A percentile compares a stretch with the other conserved stretches of the same genome.
These are phyloP conservation scores for Populus hybrid DNA, from an alignment of 441 rosid genomes.

Conservation along the genomic window DNA sequence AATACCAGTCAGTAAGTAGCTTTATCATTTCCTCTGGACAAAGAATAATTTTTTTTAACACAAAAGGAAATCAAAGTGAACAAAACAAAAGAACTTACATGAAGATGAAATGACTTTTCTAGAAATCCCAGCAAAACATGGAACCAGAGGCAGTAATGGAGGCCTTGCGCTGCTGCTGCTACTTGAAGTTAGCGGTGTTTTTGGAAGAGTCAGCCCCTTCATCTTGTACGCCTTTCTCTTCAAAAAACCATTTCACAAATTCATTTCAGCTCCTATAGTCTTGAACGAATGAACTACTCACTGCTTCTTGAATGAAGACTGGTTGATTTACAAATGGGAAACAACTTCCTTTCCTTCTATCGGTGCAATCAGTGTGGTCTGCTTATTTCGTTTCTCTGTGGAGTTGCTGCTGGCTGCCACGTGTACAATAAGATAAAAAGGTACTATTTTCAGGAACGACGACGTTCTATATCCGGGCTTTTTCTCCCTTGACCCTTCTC, in stretches of 20 bases:
- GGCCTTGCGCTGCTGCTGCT: slow-evolving; percentile 28
- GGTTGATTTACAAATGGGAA: background rate
- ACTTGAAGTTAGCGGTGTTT: slow-evolving; percentile 35
- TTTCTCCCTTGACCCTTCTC: background rate
- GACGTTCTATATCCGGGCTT: background rate
- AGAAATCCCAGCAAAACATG: slow-evolving; percentile 36
- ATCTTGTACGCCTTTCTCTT: slow-evolving; percentile 16
- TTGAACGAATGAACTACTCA: background rate
- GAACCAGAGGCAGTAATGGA: slow-evolving; percentile 44
- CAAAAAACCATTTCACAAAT: background rate
- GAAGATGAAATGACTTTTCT: slow-evolving; percentile 34
- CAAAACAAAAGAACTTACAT: slow-evolving; percentile 34
- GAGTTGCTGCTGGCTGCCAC: slow-evolving; percentile 29
- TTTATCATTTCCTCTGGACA: background rate
- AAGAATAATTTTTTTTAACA: background rate
- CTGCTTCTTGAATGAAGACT: background rate
- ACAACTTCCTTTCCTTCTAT: background rate
- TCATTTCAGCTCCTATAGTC: slow-evolving; percentile 13
- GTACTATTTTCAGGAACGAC: slow-evolving; percentile 1
- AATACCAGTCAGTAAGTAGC: background rate
- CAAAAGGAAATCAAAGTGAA: background rate
- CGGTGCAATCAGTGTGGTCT: background rate
- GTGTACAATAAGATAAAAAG: slow-evolving; percentile 27
- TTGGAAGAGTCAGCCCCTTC: slow-evolving; percentile 41
- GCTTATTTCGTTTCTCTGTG: background rate